Evolutionary conservation across 2,329 filamentous ascomycete genomes (phyloP).

Genomic region (Orbilia javanica): DNA sequence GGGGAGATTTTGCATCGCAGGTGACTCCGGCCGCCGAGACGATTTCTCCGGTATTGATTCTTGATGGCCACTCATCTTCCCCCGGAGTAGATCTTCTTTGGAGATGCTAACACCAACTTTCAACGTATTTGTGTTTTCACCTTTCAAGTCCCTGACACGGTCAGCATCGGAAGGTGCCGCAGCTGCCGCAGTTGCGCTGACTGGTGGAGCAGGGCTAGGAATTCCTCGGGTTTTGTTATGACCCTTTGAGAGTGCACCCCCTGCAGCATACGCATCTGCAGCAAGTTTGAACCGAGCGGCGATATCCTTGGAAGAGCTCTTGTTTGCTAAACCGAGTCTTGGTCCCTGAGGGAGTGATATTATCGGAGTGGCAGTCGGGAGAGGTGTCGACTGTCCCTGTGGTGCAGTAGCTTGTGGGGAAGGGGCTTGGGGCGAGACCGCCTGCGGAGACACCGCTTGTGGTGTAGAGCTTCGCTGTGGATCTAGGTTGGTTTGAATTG

Average conservation of each 20-base stretch:
- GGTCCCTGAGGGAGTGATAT: conserved; percentile 30
- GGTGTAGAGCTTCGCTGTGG: conserved; percentile 41
- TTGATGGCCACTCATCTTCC: conserved; percentile 30
- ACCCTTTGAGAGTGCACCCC: conserved; percentile 40
- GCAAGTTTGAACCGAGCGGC: conserved; percentile 37
- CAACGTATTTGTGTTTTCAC: conserved; percentile 17
- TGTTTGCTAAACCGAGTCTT: conserved; percentile 27
- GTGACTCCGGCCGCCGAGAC: conserved; percentile 45
- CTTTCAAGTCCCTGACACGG: conserved; percentile 40
- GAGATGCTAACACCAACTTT: conserved; percentile 54
- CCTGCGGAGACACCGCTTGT: conserved; percentile 26
- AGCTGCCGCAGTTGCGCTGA: neutral
- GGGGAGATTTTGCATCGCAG: conserved; percentile 49
- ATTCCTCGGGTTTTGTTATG: conserved; percentile 14
- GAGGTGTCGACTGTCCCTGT: neutral
- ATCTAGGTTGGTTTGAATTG: conserved; percentile 55
- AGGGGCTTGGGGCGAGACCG: conserved; percentile 2
- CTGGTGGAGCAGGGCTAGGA: conserved; percentile 5
- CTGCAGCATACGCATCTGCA: conserved; percentile 47
- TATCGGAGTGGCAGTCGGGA: neutral
- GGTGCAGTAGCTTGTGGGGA: conserved; percentile 28
- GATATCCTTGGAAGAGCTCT: conserved; percentile 40
- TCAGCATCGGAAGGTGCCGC: conserved; percentile 27
- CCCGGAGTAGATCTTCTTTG: conserved; percentile 45
- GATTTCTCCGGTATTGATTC: conserved; percentile 51